Conservation (phyloP, 2,329 filamentous ascomycete genomes). For the Purpureocillium takamizusanense region DNA sequence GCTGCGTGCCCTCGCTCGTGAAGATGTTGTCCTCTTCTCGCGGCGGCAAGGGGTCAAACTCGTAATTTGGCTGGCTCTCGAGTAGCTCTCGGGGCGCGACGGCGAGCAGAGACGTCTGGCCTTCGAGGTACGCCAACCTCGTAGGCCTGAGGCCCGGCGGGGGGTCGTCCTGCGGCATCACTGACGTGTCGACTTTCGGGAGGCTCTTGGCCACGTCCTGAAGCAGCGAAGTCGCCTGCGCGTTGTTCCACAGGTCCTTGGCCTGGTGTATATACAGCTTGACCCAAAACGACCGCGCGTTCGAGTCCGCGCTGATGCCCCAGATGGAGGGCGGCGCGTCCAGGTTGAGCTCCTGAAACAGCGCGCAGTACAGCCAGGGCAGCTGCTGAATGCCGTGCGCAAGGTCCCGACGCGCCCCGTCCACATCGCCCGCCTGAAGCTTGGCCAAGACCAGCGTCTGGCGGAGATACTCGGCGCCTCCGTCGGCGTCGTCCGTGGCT, state of each 20-base stretch:
- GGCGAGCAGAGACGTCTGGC: constrained; percentile 61
- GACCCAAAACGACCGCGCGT: constrained; percentile 57
- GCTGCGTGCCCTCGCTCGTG: constrained; percentile 28
- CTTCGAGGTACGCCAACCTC: constrained; percentile 70
- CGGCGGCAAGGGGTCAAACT: constrained; percentile 78
- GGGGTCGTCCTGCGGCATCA: constrained; percentile 29
- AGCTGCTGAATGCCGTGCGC: constrained; percentile 59
- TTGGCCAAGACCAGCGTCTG: constrained; percentile 73
- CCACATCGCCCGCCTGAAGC: constrained; percentile 57
- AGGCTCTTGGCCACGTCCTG: constrained; percentile 57
- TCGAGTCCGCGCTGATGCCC: constrained; percentile 60
- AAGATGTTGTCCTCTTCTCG: constrained; percentile 44
- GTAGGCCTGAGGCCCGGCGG: constrained; percentile 44
- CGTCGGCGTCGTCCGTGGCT: constrained; percentile 24
- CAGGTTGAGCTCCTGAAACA: constrained; percentile 74
- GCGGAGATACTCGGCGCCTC: constrained; percentile 55
- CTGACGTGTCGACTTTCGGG: constrained; percentile 28
- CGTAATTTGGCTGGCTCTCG: constrained; percentile 55
- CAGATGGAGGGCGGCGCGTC: constrained; percentile 74
- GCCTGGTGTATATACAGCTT: constrained; percentile 68
- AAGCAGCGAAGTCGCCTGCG: constrained; percentile 60
- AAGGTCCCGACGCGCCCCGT: constrained; percentile 57
- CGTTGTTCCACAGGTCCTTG: constrained; percentile 80
- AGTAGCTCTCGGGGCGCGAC: constrained; percentile 60
- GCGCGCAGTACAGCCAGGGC: constrained; percentile 75